A percentile compares a stretch with the other conserved stretches of the same genome.
Conservation (phyloP, 805 yeast species). For the Scheffersomyces ergatensis region DNA sequence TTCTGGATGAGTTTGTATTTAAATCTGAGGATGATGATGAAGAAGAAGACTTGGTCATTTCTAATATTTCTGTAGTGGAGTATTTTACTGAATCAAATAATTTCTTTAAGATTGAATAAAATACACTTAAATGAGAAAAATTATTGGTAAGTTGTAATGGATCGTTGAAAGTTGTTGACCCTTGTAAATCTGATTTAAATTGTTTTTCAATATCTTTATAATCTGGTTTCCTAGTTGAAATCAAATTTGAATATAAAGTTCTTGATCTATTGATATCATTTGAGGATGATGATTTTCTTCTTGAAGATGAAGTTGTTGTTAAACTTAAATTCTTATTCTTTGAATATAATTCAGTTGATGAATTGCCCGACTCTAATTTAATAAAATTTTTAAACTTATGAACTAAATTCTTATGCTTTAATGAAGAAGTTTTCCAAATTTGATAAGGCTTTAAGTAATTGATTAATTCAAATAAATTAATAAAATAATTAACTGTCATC, state of each 20-base stretch:
- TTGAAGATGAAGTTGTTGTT: constrained; percentile 1
- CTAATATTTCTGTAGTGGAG: neutral
- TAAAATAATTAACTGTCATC: constrained; percentile 38
- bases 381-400: constrained; percentile 25
- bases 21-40: too few relatives aligned
- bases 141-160: constrained; percentile 28
- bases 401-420: constrained; percentile 21
- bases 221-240: constrained; percentile 18
- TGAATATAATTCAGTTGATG: neutral
- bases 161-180: constrained; percentile 19
- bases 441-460: constrained; percentile 31
- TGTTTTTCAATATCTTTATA: constrained; percentile 27
- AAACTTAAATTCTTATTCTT: neutral
- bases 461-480: constrained; percentile 36
- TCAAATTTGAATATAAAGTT: constrained; percentile 20
- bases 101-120: constrained; percentile 12
- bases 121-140: constrained; percentile 16
- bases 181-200: constrained; percentile 26
- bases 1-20: too few relatives aligned
- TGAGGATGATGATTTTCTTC: neutral
- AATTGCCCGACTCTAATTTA: constrained; percentile 17
- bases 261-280: neutral
- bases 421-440: constrained; percentile 37
- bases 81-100: constrained; percentile 4
- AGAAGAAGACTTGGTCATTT: neutral